Conservation (phyloP, 495 filamentous ascomycete genomes). For the Delitschia confertaspora region DNA sequence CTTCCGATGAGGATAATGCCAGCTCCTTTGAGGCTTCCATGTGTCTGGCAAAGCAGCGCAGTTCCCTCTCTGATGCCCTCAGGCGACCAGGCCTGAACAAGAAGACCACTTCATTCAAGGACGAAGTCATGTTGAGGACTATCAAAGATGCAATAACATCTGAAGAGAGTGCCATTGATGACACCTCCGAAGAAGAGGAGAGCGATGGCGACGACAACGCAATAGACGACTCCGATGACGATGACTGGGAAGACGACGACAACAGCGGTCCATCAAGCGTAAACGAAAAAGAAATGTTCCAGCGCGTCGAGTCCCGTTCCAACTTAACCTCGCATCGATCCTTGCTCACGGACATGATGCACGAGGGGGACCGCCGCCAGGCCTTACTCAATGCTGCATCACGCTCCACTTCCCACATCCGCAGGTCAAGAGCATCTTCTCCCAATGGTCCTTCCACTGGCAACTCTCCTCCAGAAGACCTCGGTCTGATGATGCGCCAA, state of each 20-base stretch:
- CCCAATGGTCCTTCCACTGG: constrained; percentile 66
- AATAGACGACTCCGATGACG: constrained; percentile 61
- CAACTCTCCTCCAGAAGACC: constrained; percentile 63
- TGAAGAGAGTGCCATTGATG: constrained; percentile 65
- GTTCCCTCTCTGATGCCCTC: constrained; percentile 46
- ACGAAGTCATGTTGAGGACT: constrained; percentile 58
- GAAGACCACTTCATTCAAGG: constrained; percentile 81
- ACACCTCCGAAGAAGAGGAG: constrained; percentile 38
- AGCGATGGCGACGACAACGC: constrained; percentile 34
- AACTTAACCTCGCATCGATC: constrained; percentile 81
- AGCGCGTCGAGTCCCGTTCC: constrained; percentile 79
- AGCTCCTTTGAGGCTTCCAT: constrained; percentile 68
- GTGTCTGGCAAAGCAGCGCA: constrained; percentile 42
- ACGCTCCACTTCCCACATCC: constrained; percentile 73
- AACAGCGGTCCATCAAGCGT: constrained; percentile 74
- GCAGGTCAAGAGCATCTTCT: constrained; percentile 62
- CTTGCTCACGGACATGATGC: constrained; percentile 81
- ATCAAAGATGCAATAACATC: constrained; percentile 52
- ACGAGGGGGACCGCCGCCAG: constrained; percentile 61
- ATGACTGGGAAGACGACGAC: constrained; percentile 89
- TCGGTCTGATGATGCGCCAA: constrained; percentile 60
- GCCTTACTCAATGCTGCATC: constrained; percentile 59
- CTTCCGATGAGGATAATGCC: constrained; percentile 72
- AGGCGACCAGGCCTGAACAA: constrained; percentile 42
- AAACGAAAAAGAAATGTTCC: constrained; percentile 71